Conservation (phyloP, 1,139 yeast species). For the Taiozyma sp. region DNA sequence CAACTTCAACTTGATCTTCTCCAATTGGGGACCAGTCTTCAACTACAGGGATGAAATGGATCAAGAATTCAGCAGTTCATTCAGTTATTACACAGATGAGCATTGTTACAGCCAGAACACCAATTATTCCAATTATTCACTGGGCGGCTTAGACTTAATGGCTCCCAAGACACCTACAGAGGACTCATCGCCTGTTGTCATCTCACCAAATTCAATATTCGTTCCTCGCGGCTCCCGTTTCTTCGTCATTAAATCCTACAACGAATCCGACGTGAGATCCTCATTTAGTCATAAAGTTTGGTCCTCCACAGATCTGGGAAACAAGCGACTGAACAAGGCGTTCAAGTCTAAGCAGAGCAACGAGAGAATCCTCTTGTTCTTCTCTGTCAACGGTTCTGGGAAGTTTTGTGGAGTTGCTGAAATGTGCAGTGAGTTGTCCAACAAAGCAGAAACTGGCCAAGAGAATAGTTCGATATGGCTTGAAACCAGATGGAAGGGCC, state of each 20-base stretch:
- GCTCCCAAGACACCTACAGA: background rate
- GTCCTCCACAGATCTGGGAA: slow-evolving; percentile 58
- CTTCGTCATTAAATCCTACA: slow-evolving; percentile 54
- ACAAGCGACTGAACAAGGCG: slow-evolving; percentile 43
- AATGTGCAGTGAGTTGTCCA: slow-evolving; percentile 37
- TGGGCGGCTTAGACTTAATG: background rate
- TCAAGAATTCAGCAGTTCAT: background rate
- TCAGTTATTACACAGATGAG: background rate
- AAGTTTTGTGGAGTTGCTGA: slow-evolving; percentile 61
- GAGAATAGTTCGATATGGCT: slow-evolving; percentile 39
- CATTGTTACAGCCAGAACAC: background rate
- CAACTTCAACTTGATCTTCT: slow-evolving; percentile 11
- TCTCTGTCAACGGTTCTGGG: slow-evolving; percentile 57
- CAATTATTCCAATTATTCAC: background rate
- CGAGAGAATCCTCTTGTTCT: slow-evolving; percentile 40
- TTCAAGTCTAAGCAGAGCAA: slow-evolving; percentile 24
- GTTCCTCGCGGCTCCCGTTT: slow-evolving; percentile 35
- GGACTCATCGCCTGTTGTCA: background rate
- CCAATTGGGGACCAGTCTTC: slow-evolving; percentile 11
- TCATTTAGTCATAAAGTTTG: slow-evolving; percentile 48
- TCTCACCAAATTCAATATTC: slow-evolving; percentile 14
- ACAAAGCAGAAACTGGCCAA: slow-evolving; percentile 23
- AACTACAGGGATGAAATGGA: slow-evolving; percentile 1
- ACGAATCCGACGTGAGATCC: slow-evolving; percentile 42
- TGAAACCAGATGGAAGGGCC: slow-evolving; percentile 46